Evolutionary conservation across 768 basidiomycete genomes (phyloP), one percentile per base, ranked within the genome.

Genomic region (Leccinum uliginosum): DNA sequence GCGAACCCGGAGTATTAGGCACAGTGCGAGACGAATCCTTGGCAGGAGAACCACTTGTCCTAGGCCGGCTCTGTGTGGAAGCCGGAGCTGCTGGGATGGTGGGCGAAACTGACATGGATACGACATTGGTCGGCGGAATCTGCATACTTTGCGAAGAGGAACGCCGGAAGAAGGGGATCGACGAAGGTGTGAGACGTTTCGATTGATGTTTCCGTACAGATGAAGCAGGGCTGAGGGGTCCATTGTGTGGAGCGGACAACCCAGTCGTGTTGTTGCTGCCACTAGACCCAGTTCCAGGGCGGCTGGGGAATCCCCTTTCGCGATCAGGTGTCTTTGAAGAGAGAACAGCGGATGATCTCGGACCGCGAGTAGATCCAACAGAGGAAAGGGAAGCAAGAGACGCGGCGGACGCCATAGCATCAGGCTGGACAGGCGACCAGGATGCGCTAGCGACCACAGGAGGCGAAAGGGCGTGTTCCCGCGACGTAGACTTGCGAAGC

Each of bases 81-180:
- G 69, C 60, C 48, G 76, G 72, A 50, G 75, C 72, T 7, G 81
- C 75, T 26, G 83, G 82, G 2, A 84, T 79, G 10, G 83, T 77
- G 12, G 88, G 80, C 5, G 81, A 75, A 9, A 77, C 70, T 3
- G 77, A 76, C 10, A 75, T 72, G 15, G 78, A 71, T 26, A 78
- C 67, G 53, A 67, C 56, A 52, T 58, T 64, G n/a, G 71, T 67
- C 7, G 82, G 75, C 19, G 84, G 80, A 24, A 86, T 70, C 59
- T 91, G 87, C 81, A 91, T 87, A 14, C 89, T 91, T 66, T 93
- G 89, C 7, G 93, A 94, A 26, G 91, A 90, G 8, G 92, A 93
- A 34, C 93, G 87, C 45, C 91, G 83, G 77, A 96, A 95, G 74
- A 96, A 96, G 2, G 93, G 93, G 57, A 96, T 96, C 14, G 91